phyloP scores from a whole-genome alignment of 78 protist genomes.

The Dictyostelium purpureum region DNA sequence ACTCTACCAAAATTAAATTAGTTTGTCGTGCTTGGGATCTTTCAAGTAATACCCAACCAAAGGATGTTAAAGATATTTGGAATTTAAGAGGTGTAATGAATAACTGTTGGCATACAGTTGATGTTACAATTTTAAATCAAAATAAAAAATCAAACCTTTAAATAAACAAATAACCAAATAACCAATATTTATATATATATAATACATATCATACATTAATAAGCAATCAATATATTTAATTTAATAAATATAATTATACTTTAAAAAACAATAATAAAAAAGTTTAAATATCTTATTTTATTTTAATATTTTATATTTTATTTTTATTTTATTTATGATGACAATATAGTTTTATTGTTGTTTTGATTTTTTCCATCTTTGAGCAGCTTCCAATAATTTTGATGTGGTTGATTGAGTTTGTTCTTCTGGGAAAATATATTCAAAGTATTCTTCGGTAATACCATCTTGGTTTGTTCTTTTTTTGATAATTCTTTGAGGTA shows the following conservation, averaged over 20 bases:
- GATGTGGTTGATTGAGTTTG: conserved; percentile 70
- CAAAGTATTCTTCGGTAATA: conserved; percentile 93
- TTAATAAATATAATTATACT: too few species aligned
- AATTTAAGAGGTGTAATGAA: conserved; percentile 89
- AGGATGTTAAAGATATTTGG: conserved; percentile 79
- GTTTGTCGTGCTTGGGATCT: conserved; percentile 74
- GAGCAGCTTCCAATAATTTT: conserved; percentile 93
- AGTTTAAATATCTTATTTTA: too few species aligned
- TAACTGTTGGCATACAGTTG: conserved; percentile 86
- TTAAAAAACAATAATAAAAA: neutral
- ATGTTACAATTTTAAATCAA: conserved; percentile 30
- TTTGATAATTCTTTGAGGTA: conserved; percentile 87
- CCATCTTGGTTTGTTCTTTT: conserved; percentile 65
- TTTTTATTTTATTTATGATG: too few species aligned
- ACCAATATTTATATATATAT: too few species aligned
- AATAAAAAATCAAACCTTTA: neutral
- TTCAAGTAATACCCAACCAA: conserved; percentile 89
- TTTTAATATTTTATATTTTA: too few species aligned
- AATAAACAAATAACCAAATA: too few species aligned
- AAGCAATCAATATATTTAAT: too few species aligned
- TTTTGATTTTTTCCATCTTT: conserved; percentile 87
- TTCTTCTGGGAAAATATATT: conserved; percentile 93
- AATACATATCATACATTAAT: too few species aligned
- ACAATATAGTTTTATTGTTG: too few species aligned
- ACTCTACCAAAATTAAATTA: neutral